Evolutionary conservation across 192 early-diverging fungal genomes (phyloP).

Genomic region (Mortierella hygrophila): DNA sequence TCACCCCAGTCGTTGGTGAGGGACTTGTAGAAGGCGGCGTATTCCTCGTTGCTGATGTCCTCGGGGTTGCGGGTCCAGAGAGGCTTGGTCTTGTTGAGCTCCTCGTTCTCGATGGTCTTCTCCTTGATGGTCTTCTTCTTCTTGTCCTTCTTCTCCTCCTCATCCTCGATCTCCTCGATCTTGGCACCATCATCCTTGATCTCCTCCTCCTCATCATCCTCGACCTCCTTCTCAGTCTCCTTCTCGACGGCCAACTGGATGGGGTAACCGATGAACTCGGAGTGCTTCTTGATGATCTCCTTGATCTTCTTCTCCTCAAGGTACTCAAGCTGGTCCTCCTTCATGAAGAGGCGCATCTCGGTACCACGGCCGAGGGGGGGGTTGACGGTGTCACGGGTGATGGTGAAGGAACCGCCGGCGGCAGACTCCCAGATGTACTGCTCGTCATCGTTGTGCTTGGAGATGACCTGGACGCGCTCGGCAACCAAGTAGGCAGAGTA

Average conservation of each 20-base stretch:
- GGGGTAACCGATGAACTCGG: conserved; percentile 99
- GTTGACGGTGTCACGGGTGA: conserved; percentile 93
- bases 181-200: conserved; percentile 78
- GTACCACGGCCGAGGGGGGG: conserved; percentile 94
- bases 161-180: conserved; percentile 87
- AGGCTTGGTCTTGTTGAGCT: conserved; percentile 99
- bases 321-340: conserved; percentile 99
- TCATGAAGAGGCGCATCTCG: conserved; percentile 95
- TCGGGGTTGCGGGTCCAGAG: conserved; percentile 99
- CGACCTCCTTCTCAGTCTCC: conserved; percentile 99
- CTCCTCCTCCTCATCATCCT: conserved; percentile 90
- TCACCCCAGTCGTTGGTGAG: conserved; percentile 99
- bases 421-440: conserved; percentile 97
- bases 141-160: conserved; percentile 79
- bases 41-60: conserved; percentile 96
- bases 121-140: conserved; percentile 91
- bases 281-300: conserved; percentile 99
- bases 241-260: conserved; percentile 97
- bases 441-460: conserved; percentile 98
- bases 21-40: conserved; percentile 98
- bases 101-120: conserved; percentile 86
- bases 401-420: conserved; percentile 93
- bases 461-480: conserved; percentile 95
- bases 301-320: conserved; percentile 99
- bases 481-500: conserved; percentile 99